These are phyloP conservation scores for Paxillus involutus DNA, from an alignment of 768 basidiomycete genomes.

Conservation along the genomic window DNA sequence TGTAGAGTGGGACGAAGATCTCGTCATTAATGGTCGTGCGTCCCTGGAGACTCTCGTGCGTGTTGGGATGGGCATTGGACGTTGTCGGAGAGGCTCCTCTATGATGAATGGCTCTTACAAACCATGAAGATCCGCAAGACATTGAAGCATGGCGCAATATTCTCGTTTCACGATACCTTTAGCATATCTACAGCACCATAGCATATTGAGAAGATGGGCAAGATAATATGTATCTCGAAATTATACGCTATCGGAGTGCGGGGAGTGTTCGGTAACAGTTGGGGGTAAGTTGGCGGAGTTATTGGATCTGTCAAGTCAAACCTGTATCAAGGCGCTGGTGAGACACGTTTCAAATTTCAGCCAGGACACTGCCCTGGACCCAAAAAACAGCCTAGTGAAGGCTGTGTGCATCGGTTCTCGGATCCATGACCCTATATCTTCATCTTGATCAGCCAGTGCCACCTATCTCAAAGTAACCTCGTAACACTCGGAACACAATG, in stretches of 20 bases:
- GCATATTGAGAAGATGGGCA: background rate
- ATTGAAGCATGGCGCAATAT: background rate
- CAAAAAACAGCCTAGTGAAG: background rate
- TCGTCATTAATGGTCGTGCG: constrained; percentile 79
- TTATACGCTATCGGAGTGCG: too few relatives aligned
- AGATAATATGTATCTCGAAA: background rate
- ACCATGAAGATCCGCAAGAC: background rate
- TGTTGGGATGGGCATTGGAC: constrained; percentile 84
- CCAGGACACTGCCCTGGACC: background rate
- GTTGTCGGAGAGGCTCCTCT: constrained; percentile 14
- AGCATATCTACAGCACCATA: background rate
- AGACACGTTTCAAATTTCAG: too few relatives aligned
- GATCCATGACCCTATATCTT: background rate
- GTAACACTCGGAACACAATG: background rate
- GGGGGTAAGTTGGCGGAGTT: too few relatives aligned
- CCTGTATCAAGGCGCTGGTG: too few relatives aligned
- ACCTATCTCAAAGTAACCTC: background rate
- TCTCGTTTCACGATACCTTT: background rate
- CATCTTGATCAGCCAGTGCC: background rate
- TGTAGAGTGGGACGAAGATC: constrained; percentile 90
- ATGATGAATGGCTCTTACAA: constrained; percentile 7
- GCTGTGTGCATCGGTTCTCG: background rate
- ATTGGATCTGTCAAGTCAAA: too few relatives aligned
- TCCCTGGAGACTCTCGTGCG: constrained; percentile 89
- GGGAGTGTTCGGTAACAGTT: too few relatives aligned